Evolutionary conservation across 805 yeast species (phyloP).

Genomic region (Kregervanrija delftensis): DNA sequence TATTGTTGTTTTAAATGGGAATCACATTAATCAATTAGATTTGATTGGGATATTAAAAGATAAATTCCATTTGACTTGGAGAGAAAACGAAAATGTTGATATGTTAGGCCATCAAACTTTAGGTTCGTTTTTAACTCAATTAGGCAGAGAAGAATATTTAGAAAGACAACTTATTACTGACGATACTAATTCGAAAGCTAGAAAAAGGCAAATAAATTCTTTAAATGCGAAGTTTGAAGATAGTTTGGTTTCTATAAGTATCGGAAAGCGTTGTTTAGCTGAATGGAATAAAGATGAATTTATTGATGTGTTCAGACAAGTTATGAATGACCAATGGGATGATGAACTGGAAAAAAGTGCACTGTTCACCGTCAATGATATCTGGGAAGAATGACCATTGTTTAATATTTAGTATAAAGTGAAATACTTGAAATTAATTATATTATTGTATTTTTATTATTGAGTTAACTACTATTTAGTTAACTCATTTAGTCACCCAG

Average conservation of each 20-base stretch:
- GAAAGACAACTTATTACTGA: slow-evolving; percentile 3
- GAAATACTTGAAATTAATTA: too few species aligned
- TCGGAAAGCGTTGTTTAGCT: slow-evolving; percentile 24
- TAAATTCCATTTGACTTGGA: slow-evolving; percentile 17
- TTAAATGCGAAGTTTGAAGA: slow-evolving; percentile 16
- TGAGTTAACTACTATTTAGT: too few species aligned
- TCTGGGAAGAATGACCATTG: slow-evolving; percentile 11
- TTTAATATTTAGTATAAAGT: too few species aligned
- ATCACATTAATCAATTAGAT: slow-evolving; percentile 23
- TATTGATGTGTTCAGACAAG: slow-evolving; percentile 18
- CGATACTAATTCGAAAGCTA: not conserved
- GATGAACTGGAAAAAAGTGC: slow-evolving; percentile 23
- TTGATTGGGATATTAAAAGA: slow-evolving; percentile 16
- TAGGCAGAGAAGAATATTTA: slow-evolving; percentile 24
- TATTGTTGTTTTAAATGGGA: slow-evolving; percentile 21
- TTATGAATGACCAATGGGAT: slow-evolving; percentile 23
- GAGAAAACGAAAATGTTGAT: slow-evolving; percentile 16
- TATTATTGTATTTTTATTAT: too few species aligned
- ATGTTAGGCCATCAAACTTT: slow-evolving; percentile 17
- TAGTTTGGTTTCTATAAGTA: slow-evolving; percentile 16
- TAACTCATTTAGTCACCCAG: too few species aligned
- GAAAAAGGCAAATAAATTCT: slow-evolving; percentile 2
- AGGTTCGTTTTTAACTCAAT: slow-evolving; percentile 14
- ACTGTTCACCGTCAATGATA: slow-evolving; percentile 16
- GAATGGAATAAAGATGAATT: slow-evolving; percentile 23